A percentile compares a stretch with the other conserved stretches of the same genome.
These are phyloP conservation scores for Clarireedia paspali DNA, from an alignment of 2,329 filamentous ascomycete genomes.

Conservation along the genomic window DNA sequence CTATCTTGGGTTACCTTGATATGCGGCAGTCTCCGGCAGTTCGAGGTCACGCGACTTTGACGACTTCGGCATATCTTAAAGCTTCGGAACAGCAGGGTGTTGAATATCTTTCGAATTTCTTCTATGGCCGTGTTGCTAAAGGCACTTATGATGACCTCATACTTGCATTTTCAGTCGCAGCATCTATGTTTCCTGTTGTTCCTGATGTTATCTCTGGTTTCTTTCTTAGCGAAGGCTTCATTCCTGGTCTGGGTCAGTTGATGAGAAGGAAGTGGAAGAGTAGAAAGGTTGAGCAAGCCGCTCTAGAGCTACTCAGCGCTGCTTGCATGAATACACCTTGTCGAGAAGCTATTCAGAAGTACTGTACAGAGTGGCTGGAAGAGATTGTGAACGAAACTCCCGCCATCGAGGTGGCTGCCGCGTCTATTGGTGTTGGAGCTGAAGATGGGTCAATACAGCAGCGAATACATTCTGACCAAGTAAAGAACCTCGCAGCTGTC, in stretches of 20 bases:
- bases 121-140: conserved; percentile 62
- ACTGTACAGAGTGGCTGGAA: conserved; percentile 82
- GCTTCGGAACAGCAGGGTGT: conserved; percentile 64
- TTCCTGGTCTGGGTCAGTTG: conserved; percentile 66
- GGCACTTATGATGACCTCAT: conserved; percentile 84
- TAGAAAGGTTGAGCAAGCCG: conserved; percentile 75
- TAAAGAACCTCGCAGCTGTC: conserved; percentile 62
- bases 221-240: conserved; percentile 84
- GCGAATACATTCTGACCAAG: conserved; percentile 47
- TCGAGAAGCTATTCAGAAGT: conserved; percentile 73
- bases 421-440: conserved; percentile 7
- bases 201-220: conserved; percentile 67
- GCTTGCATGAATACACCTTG: conserved; percentile 81
- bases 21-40: conserved; percentile 68
- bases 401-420: conserved; percentile 33
- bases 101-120: conserved; percentile 63
- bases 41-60: conserved; percentile 73
- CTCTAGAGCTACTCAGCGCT: conserved; percentile 82
- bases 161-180: conserved; percentile 86
- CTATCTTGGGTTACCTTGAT: conserved; percentile 79
- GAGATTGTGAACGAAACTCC: conserved; percentile 70
- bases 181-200: conserved; percentile 78
- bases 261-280: conserved; percentile 78
- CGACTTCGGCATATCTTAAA: conserved; percentile 77
- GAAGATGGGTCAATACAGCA: conserved; percentile 28